These are phyloP conservation scores for Suillus ampliporus DNA, from an alignment of 768 basidiomycete genomes.

Conservation along the genomic window DNA sequence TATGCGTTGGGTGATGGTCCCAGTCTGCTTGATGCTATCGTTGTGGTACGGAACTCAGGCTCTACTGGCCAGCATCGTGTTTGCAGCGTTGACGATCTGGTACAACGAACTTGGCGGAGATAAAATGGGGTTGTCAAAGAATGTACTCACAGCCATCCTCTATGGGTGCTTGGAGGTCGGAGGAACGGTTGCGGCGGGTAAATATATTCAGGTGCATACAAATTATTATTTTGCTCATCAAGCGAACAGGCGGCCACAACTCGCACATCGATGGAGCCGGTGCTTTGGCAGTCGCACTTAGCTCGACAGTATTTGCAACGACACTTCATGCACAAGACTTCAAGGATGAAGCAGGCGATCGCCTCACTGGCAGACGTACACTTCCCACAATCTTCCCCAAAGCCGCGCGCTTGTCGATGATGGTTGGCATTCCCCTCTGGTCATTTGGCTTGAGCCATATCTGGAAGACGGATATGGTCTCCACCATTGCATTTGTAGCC, in stretches of 20 bases:
- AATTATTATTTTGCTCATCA: neutral
- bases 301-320: conserved; percentile 46
- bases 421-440: conserved; percentile 44
- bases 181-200: conserved; percentile 45
- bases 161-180: conserved; percentile 44
- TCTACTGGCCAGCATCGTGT: conserved; percentile 37
- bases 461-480: conserved; percentile 42
- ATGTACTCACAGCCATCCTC: conserved; percentile 44
- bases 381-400: conserved; percentile 51
- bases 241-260: conserved; percentile 26
- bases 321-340: conserved; percentile 58
- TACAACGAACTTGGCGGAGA: conserved; percentile 48
- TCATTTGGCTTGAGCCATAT: conserved; percentile 37
- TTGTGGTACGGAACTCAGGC: conserved; percentile 36
- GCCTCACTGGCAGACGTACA: conserved; percentile 43
- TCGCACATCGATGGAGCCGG: conserved; percentile 31
- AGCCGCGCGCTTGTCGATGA: conserved; percentile 39
- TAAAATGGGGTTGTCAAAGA: conserved; percentile 45
- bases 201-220: neutral
- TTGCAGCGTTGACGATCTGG: conserved; percentile 33
- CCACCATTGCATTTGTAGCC: conserved; percentile 31
- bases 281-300: conserved; percentile 39
- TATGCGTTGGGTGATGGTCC: conserved; percentile 40
- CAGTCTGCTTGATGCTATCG: conserved; percentile 39
- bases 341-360: conserved; percentile 49